Evolutionary conservation across 2,329 filamentous ascomycete genomes (phyloP).

Genomic region (Fusarium dlaminii): DNA sequence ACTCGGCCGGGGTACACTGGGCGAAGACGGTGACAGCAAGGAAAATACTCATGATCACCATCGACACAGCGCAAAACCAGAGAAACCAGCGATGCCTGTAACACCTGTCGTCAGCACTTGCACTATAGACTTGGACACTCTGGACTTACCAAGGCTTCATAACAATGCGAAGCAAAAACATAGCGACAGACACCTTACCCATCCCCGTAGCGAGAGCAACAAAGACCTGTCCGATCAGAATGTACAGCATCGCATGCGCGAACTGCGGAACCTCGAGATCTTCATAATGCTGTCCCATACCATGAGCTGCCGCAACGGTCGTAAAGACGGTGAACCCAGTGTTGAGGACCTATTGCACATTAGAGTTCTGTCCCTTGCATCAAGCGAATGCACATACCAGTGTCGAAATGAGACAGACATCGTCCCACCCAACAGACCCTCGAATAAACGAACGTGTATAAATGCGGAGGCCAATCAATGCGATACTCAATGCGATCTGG

Average conservation of each 20-base stretch:
- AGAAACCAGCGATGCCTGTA: background rate
- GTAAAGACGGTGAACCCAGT: background rate
- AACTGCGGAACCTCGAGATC: background rate
- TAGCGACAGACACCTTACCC: background rate
- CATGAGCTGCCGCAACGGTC: background rate
- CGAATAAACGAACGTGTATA: background rate
- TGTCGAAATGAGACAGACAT: background rate
- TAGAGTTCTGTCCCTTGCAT: background rate
- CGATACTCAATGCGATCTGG: background rate
- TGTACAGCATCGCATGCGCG: background rate
- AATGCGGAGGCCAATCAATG: background rate
- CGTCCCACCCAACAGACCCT: background rate
- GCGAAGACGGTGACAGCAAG: background rate
- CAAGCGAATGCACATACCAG: background rate
- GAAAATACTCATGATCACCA: background rate
- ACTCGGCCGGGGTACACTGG: background rate
- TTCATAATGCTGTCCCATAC: background rate
- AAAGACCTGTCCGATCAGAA: background rate
- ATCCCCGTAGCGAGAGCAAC: background rate
- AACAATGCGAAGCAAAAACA: background rate
- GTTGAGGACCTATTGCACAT: background rate
- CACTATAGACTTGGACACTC: background rate
- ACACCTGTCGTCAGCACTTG: background rate
- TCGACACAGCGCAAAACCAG: background rate
- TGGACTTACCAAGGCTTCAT: background rate